Evolutionary conservation across 352 stramenopile species (phyloP).

Genomic region (Globisporangium splendens): DNA sequence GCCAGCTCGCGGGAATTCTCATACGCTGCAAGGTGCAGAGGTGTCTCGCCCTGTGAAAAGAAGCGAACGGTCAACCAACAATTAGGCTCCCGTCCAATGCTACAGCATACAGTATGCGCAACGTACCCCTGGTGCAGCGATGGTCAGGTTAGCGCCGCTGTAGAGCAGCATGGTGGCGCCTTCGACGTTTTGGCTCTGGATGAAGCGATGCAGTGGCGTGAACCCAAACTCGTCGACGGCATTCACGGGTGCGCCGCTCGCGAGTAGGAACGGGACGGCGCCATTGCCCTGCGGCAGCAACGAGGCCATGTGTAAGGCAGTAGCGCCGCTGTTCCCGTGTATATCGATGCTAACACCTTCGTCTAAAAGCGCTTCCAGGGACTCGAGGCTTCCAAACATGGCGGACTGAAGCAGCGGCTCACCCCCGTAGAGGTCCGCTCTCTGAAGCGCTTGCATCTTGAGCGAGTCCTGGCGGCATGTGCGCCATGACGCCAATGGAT

Average conservation of each 20-base stretch:
- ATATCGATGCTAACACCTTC: slow-evolving; percentile 15
- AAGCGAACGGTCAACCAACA: neutral
- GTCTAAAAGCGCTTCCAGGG: slow-evolving; percentile 19
- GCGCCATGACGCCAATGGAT: slow-evolving; percentile 14
- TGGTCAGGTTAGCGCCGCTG: slow-evolving; percentile 25
- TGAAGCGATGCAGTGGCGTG: slow-evolving; percentile 28
- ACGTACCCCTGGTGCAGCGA: slow-evolving; percentile 24
- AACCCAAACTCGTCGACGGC: slow-evolving; percentile 27
- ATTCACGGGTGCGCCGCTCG: slow-evolving; percentile 20
- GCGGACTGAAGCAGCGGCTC: slow-evolving; percentile 16
- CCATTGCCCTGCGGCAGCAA: neutral
- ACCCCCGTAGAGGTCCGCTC: slow-evolving; percentile 20
- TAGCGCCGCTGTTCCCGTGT: slow-evolving; percentile 16
- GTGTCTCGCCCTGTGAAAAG: slow-evolving; percentile 17
- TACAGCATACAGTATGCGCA: neutral
- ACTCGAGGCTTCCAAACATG: slow-evolving; percentile 12
- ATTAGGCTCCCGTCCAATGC: neutral
- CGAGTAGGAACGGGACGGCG: slow-evolving; percentile 22
- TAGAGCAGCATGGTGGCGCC: slow-evolving; percentile 24
- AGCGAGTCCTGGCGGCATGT: slow-evolving; percentile 17
- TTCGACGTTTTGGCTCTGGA: slow-evolving; percentile 26
- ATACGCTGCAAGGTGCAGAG: slow-evolving; percentile 30
- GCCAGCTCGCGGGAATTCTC: slow-evolving; percentile 28
- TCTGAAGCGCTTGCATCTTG: slow-evolving; percentile 22
- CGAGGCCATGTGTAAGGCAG: slow-evolving; percentile 21